Evolutionary conservation across 2,329 filamentous ascomycete species (phyloP).

Genomic region (Talaromyces sp.): DNA sequence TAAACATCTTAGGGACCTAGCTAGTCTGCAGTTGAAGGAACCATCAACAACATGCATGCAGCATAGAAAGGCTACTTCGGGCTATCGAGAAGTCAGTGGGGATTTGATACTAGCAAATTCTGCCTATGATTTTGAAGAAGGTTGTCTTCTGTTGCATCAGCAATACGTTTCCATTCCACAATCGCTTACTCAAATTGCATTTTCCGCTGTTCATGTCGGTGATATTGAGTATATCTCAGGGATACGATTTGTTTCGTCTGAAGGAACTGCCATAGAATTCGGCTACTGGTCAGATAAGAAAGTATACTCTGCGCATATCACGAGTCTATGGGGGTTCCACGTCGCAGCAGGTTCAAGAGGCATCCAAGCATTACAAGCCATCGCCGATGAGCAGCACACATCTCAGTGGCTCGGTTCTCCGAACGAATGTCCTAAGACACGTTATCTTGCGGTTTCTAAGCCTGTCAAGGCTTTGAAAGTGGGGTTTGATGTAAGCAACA

Average conservation of each 20-base stretch:
- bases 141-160: background rate
- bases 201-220: background rate
- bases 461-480: background rate
- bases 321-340: background rate
- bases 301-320: background rate
- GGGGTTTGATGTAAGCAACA: background rate
- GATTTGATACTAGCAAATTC: background rate
- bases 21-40: background rate
- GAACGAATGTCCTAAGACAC: background rate
- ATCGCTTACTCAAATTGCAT: background rate
- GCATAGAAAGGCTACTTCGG: background rate
- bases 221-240: background rate
- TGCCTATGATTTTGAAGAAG: background rate
- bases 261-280: background rate
- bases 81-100: background rate
- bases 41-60: background rate
- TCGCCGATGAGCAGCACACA: background rate
- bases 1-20: background rate
- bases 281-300: background rate
- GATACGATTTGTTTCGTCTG: background rate
- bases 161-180: background rate
- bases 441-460: background rate
- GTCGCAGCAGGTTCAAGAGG: background rate
- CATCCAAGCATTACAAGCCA: background rate
- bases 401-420: background rate